These are phyloP conservation scores for Monosporozyma servazzii DNA, from an alignment of 805 yeast species.

Conservation along the genomic window DNA sequence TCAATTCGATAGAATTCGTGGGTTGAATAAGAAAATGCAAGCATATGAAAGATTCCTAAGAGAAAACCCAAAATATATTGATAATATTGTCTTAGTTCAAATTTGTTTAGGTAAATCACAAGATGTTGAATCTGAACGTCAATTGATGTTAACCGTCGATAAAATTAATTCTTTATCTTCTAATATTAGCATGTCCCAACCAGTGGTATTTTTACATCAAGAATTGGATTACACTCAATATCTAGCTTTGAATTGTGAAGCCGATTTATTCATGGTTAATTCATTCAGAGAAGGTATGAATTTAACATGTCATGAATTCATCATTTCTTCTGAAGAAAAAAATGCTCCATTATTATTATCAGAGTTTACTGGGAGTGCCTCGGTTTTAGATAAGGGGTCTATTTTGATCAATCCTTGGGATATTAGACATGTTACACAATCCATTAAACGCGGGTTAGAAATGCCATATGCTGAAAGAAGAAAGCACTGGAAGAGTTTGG, in stretches of 20 bases:
- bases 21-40: constrained; percentile 74
- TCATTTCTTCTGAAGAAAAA: constrained; percentile 59
- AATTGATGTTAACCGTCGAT: constrained; percentile 67
- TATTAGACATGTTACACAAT: constrained; percentile 50
- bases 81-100: constrained; percentile 68
- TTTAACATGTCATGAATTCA: constrained; percentile 88
- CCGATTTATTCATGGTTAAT: constrained; percentile 79
- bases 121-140: constrained; percentile 61
- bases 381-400: constrained; percentile 62
- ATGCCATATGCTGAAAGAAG: constrained; percentile 53
- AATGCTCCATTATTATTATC: constrained; percentile 79
- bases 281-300: constrained; percentile 96
- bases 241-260: constrained; percentile 74
- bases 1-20: constrained; percentile 78
- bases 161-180: constrained; percentile 73
- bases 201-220: constrained; percentile 79
- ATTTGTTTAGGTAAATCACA: constrained; percentile 57
- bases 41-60: constrained; percentile 77
- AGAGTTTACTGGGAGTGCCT: constrained; percentile 92
- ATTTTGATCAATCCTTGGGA: constrained; percentile 89
- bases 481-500: constrained; percentile 52
- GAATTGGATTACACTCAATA: constrained; percentile 87
- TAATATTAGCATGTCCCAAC: constrained; percentile 66
- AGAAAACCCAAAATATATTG: constrained; percentile 61
- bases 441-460: constrained; percentile 53